Conservation (phyloP, 2,329 filamentous ascomycete species). For the Fragosphaeria purpurea region DNA sequence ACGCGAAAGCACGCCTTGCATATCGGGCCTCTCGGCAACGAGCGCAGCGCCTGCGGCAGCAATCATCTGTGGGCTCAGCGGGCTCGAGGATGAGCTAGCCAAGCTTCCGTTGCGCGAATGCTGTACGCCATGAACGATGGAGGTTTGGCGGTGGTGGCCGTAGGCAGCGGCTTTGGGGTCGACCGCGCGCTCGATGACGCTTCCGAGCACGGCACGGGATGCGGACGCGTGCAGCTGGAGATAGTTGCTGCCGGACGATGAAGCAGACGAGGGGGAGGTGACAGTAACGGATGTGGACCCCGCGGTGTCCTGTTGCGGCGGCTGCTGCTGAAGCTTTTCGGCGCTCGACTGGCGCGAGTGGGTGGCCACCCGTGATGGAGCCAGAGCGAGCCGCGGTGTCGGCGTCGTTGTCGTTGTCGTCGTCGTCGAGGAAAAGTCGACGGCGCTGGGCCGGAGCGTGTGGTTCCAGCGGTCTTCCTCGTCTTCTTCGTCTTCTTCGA, state of each 20-base stretch:
- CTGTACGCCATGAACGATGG: slow-evolving; percentile 92
- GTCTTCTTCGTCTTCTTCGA: slow-evolving; percentile 45
- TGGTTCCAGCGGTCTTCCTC: slow-evolving; percentile 37
- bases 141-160: slow-evolving; percentile 91
- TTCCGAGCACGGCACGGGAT: slow-evolving; percentile 30
- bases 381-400: slow-evolving; percentile 2
- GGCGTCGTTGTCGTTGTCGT: slow-evolving; percentile 9
- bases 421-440: slow-evolving; percentile 23
- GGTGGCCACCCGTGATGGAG: slow-evolving; percentile 26
- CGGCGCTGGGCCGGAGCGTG: slow-evolving; percentile 37
- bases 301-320: slow-evolving; percentile 1
- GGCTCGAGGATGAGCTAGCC: slow-evolving; percentile 69
- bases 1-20: slow-evolving; percentile 33
- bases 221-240: slow-evolving; percentile 30
- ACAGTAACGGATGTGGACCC: not conserved
- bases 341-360: slow-evolving; percentile 51
- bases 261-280: slow-evolving; percentile 18
- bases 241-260: slow-evolving; percentile 18
- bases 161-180: slow-evolving; percentile 51
- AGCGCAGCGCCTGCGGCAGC: slow-evolving; percentile 52
- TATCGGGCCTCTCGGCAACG: slow-evolving; percentile 41
- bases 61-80: slow-evolving; percentile 80
- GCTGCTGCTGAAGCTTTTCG: slow-evolving; percentile 36
- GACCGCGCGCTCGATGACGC: slow-evolving; percentile 40
- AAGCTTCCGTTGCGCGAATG: slow-evolving; percentile 86